Evolutionary conservation across 2,329 filamentous ascomycete species (phyloP).

Genomic region (Cladosporium oxysporum): DNA sequence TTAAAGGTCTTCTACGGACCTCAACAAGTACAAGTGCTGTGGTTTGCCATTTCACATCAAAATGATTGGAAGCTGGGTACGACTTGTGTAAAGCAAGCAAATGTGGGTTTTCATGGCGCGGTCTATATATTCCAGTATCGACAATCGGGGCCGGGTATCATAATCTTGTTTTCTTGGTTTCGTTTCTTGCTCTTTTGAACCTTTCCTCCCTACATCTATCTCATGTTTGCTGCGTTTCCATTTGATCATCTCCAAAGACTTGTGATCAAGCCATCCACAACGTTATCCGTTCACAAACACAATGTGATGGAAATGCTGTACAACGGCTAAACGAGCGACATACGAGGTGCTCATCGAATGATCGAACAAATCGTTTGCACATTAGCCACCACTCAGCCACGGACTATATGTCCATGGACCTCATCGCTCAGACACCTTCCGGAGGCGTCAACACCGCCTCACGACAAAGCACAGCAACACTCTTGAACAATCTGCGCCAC

Average conservation of each 20-base stretch:
- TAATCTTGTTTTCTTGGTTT: not conserved
- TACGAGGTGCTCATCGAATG: not conserved
- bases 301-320: not conserved
- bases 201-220: not conserved
- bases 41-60: not conserved
- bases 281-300: not conserved
- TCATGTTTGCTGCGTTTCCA: not conserved
- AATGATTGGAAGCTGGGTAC: not conserved
- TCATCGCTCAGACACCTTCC: not conserved
- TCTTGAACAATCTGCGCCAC: constrained; percentile 97
- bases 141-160: not conserved
- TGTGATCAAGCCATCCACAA: not conserved
- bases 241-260: not conserved
- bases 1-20: not conserved
- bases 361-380: not conserved
- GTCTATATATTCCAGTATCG: not conserved
- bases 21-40: not conserved
- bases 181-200: not conserved
- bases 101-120: not conserved
- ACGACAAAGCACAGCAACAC: constrained; percentile 82
- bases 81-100: not conserved
- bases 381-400: not conserved
- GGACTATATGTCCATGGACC: not conserved
- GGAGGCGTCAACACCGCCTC: constrained; percentile 62
- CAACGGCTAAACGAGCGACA: not conserved